These are phyloP conservation scores for Pseudopithomyces chartarum DNA, from an alignment of 2,329 filamentous ascomycete species.

Conservation along the genomic window DNA sequence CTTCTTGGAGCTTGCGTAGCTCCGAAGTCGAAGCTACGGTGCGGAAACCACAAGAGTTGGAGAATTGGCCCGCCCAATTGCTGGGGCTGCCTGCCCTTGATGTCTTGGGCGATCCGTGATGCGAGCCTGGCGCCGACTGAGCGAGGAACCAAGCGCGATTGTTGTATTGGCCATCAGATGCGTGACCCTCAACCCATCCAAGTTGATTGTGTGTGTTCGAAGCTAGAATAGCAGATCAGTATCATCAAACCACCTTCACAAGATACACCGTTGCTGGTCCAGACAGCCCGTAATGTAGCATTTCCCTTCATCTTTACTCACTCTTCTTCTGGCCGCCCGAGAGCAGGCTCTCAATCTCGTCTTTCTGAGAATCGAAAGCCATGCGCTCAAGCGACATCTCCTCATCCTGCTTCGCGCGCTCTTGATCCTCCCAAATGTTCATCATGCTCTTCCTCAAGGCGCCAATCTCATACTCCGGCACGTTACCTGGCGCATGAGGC, in stretches of 20 bases:
- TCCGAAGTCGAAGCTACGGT: conserved; percentile 5
- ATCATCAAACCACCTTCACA: too few species aligned
- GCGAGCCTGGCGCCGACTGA: conserved; percentile 30
- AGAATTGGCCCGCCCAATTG: neutral
- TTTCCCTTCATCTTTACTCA: neutral
- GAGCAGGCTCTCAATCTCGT: neutral
- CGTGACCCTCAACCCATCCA: neutral
- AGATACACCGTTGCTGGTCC: too few species aligned
- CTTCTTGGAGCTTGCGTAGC: neutral
- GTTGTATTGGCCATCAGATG: conserved; percentile 15
- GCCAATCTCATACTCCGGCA: conserved; percentile 14
- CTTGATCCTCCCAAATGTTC: conserved; percentile 7
- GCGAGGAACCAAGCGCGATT: conserved; percentile 27
- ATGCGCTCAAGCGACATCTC: neutral
- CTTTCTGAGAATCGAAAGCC: neutral
- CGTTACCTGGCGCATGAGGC: neutral
- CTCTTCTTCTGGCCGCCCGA: neutral
- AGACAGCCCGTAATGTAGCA: neutral
- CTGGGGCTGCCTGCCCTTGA: conserved; percentile 8
- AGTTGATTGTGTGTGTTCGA: too few species aligned
- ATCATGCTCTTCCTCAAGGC: conserved; percentile 17
- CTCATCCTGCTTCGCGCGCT: conserved; percentile 1
- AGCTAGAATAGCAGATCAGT: too few species aligned
- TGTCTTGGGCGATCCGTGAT: conserved; percentile 15
- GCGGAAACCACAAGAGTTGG: neutral